Evolutionary conservation across 2,329 filamentous ascomycete genomes (phyloP).

Genomic region (Sphaerostilbella broomeana): DNA sequence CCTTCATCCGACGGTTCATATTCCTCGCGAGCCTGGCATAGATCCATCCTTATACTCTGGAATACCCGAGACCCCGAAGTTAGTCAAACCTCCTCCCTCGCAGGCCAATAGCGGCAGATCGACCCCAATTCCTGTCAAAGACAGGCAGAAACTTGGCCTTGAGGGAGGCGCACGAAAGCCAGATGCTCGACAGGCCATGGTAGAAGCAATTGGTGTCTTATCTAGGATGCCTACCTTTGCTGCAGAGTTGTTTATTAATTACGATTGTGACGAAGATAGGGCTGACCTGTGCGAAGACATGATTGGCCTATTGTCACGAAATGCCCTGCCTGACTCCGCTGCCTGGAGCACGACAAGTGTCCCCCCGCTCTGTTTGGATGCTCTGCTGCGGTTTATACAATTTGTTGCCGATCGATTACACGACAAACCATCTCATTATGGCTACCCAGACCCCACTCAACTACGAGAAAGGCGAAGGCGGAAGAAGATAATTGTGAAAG

Average conservation of each 20-base stretch:
- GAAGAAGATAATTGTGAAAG: conserved; percentile 85
- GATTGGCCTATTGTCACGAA: conserved; percentile 84
- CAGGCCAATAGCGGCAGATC: conserved; percentile 72
- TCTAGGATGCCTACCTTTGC: conserved; percentile 92
- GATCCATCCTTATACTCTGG: conserved; percentile 88
- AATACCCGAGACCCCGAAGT: conserved; percentile 82
- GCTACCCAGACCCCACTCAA: conserved; percentile 56
- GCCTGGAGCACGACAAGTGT: conserved; percentile 99
- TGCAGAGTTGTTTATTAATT: conserved; percentile 94
- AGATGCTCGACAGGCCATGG: conserved; percentile 95
- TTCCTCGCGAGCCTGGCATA: conserved; percentile 83
- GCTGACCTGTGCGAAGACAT: conserved; percentile 93
- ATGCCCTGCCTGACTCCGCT: conserved; percentile 92
- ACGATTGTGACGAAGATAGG: conserved; percentile 90
- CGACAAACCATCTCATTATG: conserved; percentile 56
- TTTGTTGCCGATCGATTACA: conserved; percentile 84
- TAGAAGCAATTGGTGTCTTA: conserved; percentile 88
- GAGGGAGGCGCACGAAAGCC: conserved; percentile 89
- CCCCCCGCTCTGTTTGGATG: conserved; percentile 87
- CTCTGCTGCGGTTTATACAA: conserved; percentile 82
- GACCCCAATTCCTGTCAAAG: conserved; percentile 86
- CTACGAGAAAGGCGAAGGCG: conserved; percentile 67
- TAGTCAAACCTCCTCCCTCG: conserved; percentile 70
- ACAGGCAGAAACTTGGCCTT: conserved; percentile 84
- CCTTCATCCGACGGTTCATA: conserved; percentile 87